Evolutionary conservation across 257 asterid genomes (phyloP).

Genomic region (Leonotis leonurus): DNA sequence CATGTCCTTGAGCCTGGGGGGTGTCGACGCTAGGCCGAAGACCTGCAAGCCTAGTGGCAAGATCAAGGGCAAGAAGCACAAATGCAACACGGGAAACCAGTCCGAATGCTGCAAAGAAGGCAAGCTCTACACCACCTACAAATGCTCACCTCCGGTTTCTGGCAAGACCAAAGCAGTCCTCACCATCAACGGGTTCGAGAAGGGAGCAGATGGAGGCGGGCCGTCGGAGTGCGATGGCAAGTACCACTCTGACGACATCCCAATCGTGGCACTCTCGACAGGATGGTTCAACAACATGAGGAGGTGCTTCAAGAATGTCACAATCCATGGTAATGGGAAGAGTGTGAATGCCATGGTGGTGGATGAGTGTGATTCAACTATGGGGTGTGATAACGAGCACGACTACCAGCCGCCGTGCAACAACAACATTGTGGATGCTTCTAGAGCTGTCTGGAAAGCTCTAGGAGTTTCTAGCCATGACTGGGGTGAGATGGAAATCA

Average conservation of each 20-base stretch:
- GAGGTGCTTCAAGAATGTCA: conserved; percentile 25
- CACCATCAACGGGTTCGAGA: conserved; percentile 25
- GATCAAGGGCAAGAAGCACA: conserved; percentile 24
- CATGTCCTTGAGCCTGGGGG: not conserved
- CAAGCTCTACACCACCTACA: conserved; percentile 22
- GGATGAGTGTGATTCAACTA: conserved; percentile 31
- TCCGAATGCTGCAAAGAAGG: conserved; percentile 30
- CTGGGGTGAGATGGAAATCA: conserved; percentile 15
- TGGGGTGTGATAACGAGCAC: conserved; percentile 25
- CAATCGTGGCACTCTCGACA: conserved; percentile 30
- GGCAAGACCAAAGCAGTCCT: conserved; percentile 19
- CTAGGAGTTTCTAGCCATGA: conserved; percentile 7
- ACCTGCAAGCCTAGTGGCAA: conserved; percentile 30
- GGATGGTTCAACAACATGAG: conserved; percentile 24
- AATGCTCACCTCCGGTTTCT: conserved; percentile 23
- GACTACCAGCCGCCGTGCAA: conserved; percentile 31
- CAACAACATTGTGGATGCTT: conserved; percentile 32
- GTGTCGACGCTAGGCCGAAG: not conserved
- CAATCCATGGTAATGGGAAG: conserved; percentile 20
- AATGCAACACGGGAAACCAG: conserved; percentile 21
- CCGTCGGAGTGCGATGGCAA: conserved; percentile 21
- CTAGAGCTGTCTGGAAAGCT: conserved; percentile 34
- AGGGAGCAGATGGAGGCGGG: conserved; percentile 30
- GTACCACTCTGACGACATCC: conserved; percentile 28
- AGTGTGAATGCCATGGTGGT: conserved; percentile 30